Percentiles rank a stretch among this genome's conserved stretches.
Conservation (phyloP, 352 stramenopile genomes). For the Phytophthora cactorum region DNA sequence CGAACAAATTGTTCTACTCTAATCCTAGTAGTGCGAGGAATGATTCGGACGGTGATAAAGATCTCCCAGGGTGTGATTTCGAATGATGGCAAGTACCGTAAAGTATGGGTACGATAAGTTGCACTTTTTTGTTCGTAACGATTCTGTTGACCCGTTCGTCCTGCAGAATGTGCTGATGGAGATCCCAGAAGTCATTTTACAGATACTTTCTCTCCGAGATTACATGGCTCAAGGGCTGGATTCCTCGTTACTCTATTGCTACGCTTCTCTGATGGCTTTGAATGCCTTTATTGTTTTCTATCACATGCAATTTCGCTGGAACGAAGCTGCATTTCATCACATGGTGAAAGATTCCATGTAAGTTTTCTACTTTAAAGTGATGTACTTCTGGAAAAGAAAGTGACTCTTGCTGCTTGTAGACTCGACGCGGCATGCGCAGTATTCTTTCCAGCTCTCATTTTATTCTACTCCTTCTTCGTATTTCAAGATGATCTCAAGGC, state of each 20-base stretch:
- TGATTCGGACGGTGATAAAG: not conserved
- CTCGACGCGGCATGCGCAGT: constrained; percentile 46
- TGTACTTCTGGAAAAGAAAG: no score
- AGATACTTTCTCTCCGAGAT: constrained; percentile 27
- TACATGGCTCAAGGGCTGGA: constrained; percentile 38
- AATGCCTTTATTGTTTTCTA: constrained; percentile 49
- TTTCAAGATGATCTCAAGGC: constrained; percentile 46
- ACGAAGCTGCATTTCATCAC: constrained; percentile 33
- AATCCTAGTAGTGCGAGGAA: not conserved
- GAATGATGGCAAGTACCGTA: constrained; percentile 35
- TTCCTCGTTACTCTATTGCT: constrained; percentile 31
- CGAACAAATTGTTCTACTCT: not conserved
- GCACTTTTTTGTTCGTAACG: not conserved
- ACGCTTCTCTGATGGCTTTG: constrained; percentile 43
- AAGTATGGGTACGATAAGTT: constrained; percentile 29
- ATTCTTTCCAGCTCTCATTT: constrained; percentile 40
- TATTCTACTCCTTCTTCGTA: constrained; percentile 31
- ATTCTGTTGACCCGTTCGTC: not conserved
- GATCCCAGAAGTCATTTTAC: constrained; percentile 38
- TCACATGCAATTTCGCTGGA: constrained; percentile 43
- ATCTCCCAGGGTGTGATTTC: constrained; percentile 19
- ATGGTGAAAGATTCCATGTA: constrained; percentile 51
- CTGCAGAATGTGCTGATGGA: constrained; percentile 37
- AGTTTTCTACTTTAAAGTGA: not conserved
- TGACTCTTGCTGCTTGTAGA: constrained; percentile 12